phyloP scores from a whole-genome alignment of 2,329 filamentous ascomycete species.

The Dryadomyces quercivorus region DNA sequence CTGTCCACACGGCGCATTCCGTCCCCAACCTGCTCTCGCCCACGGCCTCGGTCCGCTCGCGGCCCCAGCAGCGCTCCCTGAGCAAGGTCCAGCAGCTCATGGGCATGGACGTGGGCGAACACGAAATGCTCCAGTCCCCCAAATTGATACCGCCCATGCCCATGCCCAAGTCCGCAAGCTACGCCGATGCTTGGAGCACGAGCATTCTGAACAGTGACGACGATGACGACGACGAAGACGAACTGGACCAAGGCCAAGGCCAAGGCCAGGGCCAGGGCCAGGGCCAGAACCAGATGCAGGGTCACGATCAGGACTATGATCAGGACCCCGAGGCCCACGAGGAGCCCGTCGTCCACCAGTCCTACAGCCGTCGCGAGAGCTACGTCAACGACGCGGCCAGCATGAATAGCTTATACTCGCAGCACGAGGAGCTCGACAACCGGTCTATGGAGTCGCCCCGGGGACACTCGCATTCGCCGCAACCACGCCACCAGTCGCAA shows the following conservation, averaged over 20 bases:
- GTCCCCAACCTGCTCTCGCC: background rate
- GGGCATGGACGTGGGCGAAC: slow-evolving; percentile 5
- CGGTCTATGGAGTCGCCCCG: background rate
- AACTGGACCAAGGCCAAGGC: background rate
- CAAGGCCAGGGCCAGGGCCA: background rate
- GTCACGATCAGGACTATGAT: background rate
- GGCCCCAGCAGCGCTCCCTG: slow-evolving; percentile 5
- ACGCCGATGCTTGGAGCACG: slow-evolving; percentile 8
- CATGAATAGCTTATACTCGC: background rate
- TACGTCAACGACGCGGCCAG: background rate
- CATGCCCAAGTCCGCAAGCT: background rate
- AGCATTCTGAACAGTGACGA: slow-evolving; percentile 9
- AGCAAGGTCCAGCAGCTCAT: slow-evolving; percentile 10
- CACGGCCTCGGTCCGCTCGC: background rate
- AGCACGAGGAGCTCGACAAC: background rate
- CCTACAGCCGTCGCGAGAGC: background rate
- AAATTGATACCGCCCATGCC: background rate
- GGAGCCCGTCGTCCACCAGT: background rate
- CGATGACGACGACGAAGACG: slow-evolving; percentile 5
- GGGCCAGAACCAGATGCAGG: too few relatives aligned
- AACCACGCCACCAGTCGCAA: background rate
- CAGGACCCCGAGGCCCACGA: background rate
- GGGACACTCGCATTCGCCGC: background rate
- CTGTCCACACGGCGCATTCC: background rate
- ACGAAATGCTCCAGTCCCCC: background rate